These are phyloP conservation scores for Chaetomiaceae sp. DNA, from an alignment of 2,329 filamentous ascomycete genomes.

Conservation along the genomic window DNA sequence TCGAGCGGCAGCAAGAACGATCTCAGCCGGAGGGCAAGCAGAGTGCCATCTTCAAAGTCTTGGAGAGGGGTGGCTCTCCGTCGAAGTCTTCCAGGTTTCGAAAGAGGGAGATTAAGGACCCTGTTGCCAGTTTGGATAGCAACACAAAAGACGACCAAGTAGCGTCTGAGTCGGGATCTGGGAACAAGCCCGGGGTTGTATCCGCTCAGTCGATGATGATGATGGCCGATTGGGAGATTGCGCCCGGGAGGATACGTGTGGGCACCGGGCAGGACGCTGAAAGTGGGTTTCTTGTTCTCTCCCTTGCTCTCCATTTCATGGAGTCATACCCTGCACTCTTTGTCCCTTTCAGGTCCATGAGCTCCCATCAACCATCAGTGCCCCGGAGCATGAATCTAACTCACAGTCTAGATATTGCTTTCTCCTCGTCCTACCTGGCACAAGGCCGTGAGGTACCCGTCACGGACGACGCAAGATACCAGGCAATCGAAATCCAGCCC, in stretches of 20 bases:
- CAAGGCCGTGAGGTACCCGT: constrained; percentile 5
- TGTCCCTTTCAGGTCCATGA: too few relatives aligned
- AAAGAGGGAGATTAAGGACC: neutral
- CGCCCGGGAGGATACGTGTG: constrained; percentile 14
- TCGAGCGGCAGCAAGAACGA: neutral
- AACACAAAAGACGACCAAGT: neutral
- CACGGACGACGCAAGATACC: constrained; percentile 7
- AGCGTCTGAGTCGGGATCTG: neutral
- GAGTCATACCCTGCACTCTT: too few relatives aligned
- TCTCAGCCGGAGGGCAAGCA: neutral
- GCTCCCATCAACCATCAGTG: too few relatives aligned
- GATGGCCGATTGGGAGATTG: constrained; percentile 21
- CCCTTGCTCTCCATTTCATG: too few relatives aligned
- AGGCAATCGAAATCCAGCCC: constrained; percentile 10
- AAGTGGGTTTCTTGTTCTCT: constrained; percentile 4
- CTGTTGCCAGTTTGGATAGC: neutral
- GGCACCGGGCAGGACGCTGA: neutral
- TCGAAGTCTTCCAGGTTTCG: neutral
- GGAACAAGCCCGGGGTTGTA: neutral
- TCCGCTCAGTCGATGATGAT: neutral
- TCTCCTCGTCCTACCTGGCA: constrained; percentile 19
- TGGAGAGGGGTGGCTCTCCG: neutral
- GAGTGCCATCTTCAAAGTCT: neutral
- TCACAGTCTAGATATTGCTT: constrained; percentile 13
- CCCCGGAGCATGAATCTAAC: neutral